phyloP scores from a whole-genome alignment of 345 rosid genomes.

The Microthlaspi erraticum region DNA sequence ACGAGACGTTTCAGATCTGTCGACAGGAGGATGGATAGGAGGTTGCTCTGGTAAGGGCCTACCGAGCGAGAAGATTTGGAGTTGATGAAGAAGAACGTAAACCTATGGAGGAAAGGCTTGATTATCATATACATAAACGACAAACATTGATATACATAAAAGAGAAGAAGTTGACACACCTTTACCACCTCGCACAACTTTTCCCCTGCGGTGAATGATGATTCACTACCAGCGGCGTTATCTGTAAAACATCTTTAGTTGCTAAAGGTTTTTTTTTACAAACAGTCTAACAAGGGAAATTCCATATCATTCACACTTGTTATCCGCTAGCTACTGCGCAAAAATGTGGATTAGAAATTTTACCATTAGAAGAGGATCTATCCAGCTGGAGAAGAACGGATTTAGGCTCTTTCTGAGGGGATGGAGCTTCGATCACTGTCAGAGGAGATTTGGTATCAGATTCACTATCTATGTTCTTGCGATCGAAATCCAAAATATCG shows the following conservation, averaged over 20 bases:
- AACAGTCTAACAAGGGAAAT: slow-evolving; percentile 3
- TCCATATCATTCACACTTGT: slow-evolving; percentile 16
- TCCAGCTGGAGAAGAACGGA: slow-evolving; percentile 67
- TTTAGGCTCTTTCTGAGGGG: slow-evolving; percentile 82
- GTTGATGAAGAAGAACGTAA: slow-evolving; percentile 90
- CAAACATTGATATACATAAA: slow-evolving; percentile 2
- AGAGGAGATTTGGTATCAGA: slow-evolving; percentile 32
- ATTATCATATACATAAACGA: slow-evolving; percentile 26
- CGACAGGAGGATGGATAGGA: slow-evolving; percentile 54
- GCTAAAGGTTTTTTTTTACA: slow-evolving; percentile 22
- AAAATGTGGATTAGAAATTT: slow-evolving; percentile 1
- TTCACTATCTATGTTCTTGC: slow-evolving; percentile 20
- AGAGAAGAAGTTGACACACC: slow-evolving; percentile 58
- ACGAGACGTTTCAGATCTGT: slow-evolving; percentile 61
- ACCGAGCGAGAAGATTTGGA: slow-evolving; percentile 80
- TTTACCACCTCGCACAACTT: slow-evolving; percentile 81
- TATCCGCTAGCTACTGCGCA: slow-evolving; percentile 21
- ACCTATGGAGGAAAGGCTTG: slow-evolving; percentile 54
- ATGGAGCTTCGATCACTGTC: slow-evolving; percentile 89
- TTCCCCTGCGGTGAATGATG: slow-evolving; percentile 78
- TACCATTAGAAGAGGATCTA: slow-evolving; percentile 65
- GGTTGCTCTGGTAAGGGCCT: slow-evolving; percentile 82
- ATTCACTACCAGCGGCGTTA: slow-evolving; percentile 53
- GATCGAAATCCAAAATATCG: slow-evolving; percentile 16
- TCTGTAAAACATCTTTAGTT: slow-evolving; percentile 48